Evolutionary conservation across 768 basidiomycete genomes (phyloP).

Genomic region (Fibroporia radiculosa): DNA sequence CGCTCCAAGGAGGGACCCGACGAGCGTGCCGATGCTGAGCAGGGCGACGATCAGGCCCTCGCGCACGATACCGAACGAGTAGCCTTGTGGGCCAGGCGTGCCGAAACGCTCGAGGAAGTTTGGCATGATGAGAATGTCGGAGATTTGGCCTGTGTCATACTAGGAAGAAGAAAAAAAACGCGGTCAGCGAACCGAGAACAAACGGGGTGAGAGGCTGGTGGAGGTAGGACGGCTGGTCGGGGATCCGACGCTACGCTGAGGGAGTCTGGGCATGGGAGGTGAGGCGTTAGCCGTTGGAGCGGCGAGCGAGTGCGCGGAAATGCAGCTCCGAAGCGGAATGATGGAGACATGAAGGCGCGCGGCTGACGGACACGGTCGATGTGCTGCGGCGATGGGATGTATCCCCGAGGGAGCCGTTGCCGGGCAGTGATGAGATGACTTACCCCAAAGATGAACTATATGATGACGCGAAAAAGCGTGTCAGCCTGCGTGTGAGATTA

Average conservation of each 20-base stretch:
- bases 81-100: conserved; percentile 33
- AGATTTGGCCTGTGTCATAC: conserved; percentile 75
- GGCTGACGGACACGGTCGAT: no score
- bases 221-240: neutral
- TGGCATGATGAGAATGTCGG: conserved; percentile 66
- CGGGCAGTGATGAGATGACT: conserved; percentile 2
- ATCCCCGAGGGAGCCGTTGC: neutral
- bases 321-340: no score
- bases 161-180: conserved; percentile 10
- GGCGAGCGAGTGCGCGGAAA: no score
- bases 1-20: conserved; percentile 56
- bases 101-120: conserved; percentile 64
- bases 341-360: no score
- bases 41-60: conserved; percentile 64
- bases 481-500: neutral
- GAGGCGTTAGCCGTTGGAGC: no score
- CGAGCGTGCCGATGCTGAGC: conserved; percentile 61
- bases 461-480: no score
- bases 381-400: no score
- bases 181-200: conserved; percentile 21
- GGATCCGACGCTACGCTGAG: no score
- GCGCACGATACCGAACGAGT: conserved; percentile 44
- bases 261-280: no score
- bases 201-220: conserved; percentile 6
- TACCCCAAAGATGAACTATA: conserved; percentile 44